These are phyloP conservation scores for Cetradonia linearis DNA, from an alignment of 495 filamentous ascomycete species.

Conservation along the genomic window DNA sequence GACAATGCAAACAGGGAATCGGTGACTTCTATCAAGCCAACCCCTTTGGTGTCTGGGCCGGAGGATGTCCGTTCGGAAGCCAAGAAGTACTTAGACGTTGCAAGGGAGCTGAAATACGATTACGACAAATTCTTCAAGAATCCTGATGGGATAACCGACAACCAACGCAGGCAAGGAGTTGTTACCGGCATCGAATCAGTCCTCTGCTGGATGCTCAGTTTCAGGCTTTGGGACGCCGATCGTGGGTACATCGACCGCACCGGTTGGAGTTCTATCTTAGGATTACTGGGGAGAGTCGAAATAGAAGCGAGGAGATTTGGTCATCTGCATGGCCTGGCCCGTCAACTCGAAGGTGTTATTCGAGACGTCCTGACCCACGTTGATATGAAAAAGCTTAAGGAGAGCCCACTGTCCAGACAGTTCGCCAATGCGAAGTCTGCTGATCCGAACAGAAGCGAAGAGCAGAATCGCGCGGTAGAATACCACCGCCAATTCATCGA, in stretches of 20 bases:
- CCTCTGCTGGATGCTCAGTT: conserved; percentile 41
- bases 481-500: conserved; percentile 1
- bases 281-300: conserved; percentile 38
- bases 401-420: conserved; percentile 26
- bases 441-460: conserved; percentile 5
- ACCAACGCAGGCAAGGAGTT: conserved; percentile 36
- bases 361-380: conserved; percentile 38
- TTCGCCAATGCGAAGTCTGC: not conserved
- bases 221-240: conserved; percentile 38
- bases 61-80: conserved; percentile 31
- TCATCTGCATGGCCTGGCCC: conserved; percentile 35
- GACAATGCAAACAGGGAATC: conserved; percentile 24
- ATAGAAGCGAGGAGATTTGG: conserved; percentile 33
- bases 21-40: no score
- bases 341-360: conserved; percentile 39
- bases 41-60: no score
- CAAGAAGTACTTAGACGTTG: conserved; percentile 34
- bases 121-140: conserved; percentile 33
- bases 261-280: conserved; percentile 41
- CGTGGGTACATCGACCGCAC: conserved; percentile 34
- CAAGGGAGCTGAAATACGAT: conserved; percentile 41
- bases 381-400: conserved; percentile 38
- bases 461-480: conserved; percentile 7
- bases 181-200: conserved; percentile 40
- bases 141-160: conserved; percentile 26